Base-by-base conservation (phyloP, 1,139 yeast species). In the Suhomyces maxii region DNA sequence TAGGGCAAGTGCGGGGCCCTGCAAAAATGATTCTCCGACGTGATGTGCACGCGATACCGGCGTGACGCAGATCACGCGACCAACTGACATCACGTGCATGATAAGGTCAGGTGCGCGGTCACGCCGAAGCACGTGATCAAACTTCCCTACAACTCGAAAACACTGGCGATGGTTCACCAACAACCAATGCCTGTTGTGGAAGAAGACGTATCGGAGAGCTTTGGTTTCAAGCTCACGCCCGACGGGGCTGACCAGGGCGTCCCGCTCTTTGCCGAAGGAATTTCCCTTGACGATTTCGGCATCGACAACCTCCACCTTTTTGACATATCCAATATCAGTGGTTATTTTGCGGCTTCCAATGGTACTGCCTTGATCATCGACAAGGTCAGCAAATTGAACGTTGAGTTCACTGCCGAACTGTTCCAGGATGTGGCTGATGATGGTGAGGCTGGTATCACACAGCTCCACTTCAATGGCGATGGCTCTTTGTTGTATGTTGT, bases 161-260 rank as follows among this genome's bases (percentile, higher is more conserved):
- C 31, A 28, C n/a, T 28, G 31, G 6, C 31, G 31, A 28, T 28
- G 32, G 13, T 30, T 33, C 37, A 6, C 11, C 37, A 11, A n/a
- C 12, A 32, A 13, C 13, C 45, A 33, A 47, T 47, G 48, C 30
- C 50, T 25, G 9, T 34, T 10, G n/a, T 64, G 18, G 63, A 58
- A 31, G 74, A 70, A 56, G 45, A 55, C 13, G 53, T 62, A 8
- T 63, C 77, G 2, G 77, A 74, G 53, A 70, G 67, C 53, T 62
- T 71, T 45, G 78, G 77, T 28, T 74, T 71, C 61, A 64, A 65
- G 44, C 55, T 68, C 14, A 56, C 61, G 8, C 41, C 50, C n/a
- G 38, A 58, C 63, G 3, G 53, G 50, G 4, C 61, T 57, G 13
- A 37, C 26, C 60, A 58, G 13, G 77, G 76, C 1, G 41, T 65